Evolutionary conservation across 2,329 filamentous ascomycete genomes (phyloP).

Genomic region (Calonectria hongkongensis): DNA sequence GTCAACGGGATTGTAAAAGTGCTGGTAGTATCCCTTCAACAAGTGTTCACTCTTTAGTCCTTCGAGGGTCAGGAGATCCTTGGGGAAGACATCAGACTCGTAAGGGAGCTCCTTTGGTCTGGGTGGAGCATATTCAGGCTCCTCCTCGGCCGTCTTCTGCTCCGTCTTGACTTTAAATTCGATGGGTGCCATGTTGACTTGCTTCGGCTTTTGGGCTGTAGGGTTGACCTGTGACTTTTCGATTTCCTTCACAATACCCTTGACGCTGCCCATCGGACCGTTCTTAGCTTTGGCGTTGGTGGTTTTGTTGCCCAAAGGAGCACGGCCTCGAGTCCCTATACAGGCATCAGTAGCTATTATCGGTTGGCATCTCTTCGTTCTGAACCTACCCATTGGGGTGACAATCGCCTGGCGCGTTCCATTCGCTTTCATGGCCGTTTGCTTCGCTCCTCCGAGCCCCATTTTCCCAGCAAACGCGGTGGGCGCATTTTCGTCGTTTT

Average conservation of each 20-base stretch:
- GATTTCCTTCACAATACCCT: conserved; percentile 73
- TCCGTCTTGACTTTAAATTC: conserved; percentile 79
- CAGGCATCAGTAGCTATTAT: conserved; percentile 35
- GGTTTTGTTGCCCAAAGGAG: conserved; percentile 93
- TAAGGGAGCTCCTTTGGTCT: conserved; percentile 79
- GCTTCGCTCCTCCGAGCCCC: conserved; percentile 72
- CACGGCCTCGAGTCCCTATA: conserved; percentile 75
- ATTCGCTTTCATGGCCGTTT: conserved; percentile 70
- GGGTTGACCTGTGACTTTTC: conserved; percentile 78
- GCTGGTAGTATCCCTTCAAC: conserved; percentile 76
- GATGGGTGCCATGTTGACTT: conserved; percentile 70
- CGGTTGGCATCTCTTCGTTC: not conserved
- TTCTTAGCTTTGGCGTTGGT: conserved; percentile 91
- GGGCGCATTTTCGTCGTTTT: conserved; percentile 88
- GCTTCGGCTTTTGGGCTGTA: conserved; percentile 76
- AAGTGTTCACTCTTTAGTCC: conserved; percentile 75
- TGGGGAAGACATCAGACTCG: conserved; percentile 80
- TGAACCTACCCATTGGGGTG: conserved; percentile 85
- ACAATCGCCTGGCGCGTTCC: conserved; percentile 75
- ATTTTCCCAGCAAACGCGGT: conserved; percentile 61
- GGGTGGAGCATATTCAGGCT: conserved; percentile 93
- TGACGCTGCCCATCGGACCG: conserved; percentile 80
- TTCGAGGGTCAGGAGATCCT: conserved; percentile 73
- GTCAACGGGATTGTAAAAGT: conserved; percentile 78
- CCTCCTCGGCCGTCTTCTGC: conserved; percentile 68